Conservation (phyloP, 305 asterid species). For the Coffea humblotiana region DNA sequence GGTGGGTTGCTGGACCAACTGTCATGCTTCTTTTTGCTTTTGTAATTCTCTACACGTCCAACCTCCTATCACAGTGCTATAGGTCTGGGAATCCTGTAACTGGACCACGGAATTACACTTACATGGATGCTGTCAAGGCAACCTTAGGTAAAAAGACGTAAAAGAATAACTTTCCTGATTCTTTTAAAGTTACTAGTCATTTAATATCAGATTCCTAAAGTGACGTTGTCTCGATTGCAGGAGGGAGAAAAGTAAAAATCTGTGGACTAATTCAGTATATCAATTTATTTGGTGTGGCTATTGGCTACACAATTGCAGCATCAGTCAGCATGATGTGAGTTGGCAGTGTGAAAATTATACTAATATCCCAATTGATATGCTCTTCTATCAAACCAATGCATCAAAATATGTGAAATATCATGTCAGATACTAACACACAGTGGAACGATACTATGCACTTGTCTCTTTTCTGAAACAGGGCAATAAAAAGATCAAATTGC, state of each 20-base stretch:
- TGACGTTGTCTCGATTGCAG: constrained; percentile 18
- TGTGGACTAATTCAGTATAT: constrained; percentile 41
- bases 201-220: background rate
- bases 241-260: constrained; percentile 41
- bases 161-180: background rate
- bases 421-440: background rate
- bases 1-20: constrained; percentile 45
- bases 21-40: constrained; percentile 33
- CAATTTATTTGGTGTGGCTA: constrained; percentile 41
- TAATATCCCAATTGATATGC: background rate
- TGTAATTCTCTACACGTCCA: constrained; percentile 35
- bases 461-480: constrained; percentile 27
- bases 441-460: background rate
- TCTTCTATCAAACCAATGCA: background rate
- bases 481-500: constrained; percentile 46
- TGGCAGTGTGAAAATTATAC: background rate
- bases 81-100: constrained; percentile 33
- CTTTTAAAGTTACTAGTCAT: background rate
- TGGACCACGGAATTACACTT: constrained; percentile 40
- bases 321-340: constrained; percentile 55
- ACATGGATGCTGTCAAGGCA: constrained; percentile 46
- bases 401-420: background rate
- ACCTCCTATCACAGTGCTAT: constrained; percentile 37
- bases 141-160: constrained; percentile 27
- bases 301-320: constrained; percentile 60